Conservation (phyloP, 2,329 filamentous ascomycete genomes). For the Sclerotinia borealis region DNA sequence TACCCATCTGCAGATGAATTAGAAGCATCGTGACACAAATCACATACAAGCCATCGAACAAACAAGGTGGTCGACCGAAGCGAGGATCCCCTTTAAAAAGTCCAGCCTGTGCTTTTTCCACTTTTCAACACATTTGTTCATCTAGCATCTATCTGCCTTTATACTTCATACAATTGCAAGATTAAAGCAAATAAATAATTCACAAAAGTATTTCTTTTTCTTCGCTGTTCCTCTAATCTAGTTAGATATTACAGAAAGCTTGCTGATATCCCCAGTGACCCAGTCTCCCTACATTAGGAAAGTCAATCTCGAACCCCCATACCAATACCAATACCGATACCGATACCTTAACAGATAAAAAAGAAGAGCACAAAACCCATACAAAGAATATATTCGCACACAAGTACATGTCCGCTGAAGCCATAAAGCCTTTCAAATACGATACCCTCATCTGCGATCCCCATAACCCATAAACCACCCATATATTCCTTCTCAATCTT, state of each 20-base stretch:
- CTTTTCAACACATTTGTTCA: neutral
- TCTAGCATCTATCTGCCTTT: neutral
- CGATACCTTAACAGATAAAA: too few species aligned
- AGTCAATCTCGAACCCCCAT: neutral
- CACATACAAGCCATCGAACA: neutral
- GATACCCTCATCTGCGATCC: neutral
- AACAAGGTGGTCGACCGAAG: neutral
- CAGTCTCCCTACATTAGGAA: neutral
- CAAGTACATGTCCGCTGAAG: neutral
- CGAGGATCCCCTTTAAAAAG: neutral
- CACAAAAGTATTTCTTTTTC: neutral
- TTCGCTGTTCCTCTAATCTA: neutral
- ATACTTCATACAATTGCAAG: neutral
- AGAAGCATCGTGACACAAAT: neutral
- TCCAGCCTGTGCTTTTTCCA: neutral
- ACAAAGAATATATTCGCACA: neutral
- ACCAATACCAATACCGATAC: too few species aligned
- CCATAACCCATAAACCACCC: too few species aligned
- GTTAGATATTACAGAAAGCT: too few species aligned
- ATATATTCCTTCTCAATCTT: too few species aligned
- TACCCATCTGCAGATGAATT: neutral
- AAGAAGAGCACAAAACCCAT: neutral
- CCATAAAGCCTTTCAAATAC: neutral
- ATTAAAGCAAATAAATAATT: too few species aligned
- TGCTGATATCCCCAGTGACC: conserved; percentile 1